Evolutionary conservation across 2,329 filamentous ascomycete species (phyloP).

Genomic region (Ophiognomonia clavigignenti-juglandacearum): DNA sequence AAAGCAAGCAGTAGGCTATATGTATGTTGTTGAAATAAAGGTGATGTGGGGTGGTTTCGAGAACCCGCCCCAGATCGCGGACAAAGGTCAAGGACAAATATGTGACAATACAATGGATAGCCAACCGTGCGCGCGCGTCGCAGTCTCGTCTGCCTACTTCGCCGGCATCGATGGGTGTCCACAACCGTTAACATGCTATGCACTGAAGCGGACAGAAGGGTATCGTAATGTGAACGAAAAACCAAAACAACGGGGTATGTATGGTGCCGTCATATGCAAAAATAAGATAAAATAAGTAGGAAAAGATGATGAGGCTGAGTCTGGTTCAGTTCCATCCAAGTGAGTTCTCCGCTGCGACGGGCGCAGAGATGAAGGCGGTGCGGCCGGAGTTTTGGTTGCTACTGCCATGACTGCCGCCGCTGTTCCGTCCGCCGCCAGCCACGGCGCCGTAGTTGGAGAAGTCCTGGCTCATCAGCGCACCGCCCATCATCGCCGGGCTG

Average conservation of each 20-base stretch:
- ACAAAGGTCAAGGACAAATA: slow-evolving; percentile 17
- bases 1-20: slow-evolving; percentile 19
- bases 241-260: slow-evolving; percentile 24
- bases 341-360: slow-evolving; percentile 90
- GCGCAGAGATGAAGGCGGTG: slow-evolving; percentile 72
- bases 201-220: slow-evolving; percentile 32
- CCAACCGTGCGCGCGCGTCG: slow-evolving; percentile 4
- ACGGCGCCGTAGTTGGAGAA: slow-evolving; percentile 48
- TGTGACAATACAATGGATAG: slow-evolving; percentile 15
- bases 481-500: slow-evolving; percentile 65
- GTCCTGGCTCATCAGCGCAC: slow-evolving; percentile 55
- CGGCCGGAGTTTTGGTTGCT: slow-evolving; percentile 50
- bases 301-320: slow-evolving; percentile 18
- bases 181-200: slow-evolving; percentile 24
- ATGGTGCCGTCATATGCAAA: slow-evolving; percentile 17
- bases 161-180: slow-evolving; percentile 20
- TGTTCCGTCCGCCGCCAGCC: slow-evolving; percentile 43
- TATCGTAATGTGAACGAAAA: slow-evolving; percentile 35
- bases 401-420: slow-evolving; percentile 63
- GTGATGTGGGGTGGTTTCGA: slow-evolving; percentile 6
- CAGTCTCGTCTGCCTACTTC: slow-evolving; percentile 7
- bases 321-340: slow-evolving; percentile 95
- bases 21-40: slow-evolving; percentile 7
- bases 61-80: slow-evolving; percentile 7
- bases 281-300: slow-evolving; percentile 21